Conservation (phyloP, 805 yeast genomes). For the Candida silvicultrix region DNA sequence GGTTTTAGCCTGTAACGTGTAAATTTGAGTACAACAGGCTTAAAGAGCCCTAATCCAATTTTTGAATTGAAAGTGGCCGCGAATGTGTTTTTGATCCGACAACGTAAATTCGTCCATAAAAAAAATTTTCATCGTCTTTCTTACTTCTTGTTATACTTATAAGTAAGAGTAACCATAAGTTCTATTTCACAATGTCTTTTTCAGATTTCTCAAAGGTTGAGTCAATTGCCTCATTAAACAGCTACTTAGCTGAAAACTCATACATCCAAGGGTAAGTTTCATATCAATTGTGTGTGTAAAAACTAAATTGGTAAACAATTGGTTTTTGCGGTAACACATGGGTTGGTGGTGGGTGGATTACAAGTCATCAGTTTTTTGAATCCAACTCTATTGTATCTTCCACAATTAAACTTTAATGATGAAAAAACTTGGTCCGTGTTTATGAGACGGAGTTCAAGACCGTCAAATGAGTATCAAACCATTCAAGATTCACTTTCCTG, state of each 20-base stretch:
- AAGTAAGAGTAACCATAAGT: neutral
- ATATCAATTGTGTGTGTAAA: neutral
- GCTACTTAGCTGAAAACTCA: constrained; percentile 85
- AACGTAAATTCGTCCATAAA: neutral
- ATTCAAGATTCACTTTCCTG: constrained; percentile 37
- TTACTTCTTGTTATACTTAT: neutral
- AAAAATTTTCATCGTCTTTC: neutral
- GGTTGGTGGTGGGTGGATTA: neutral
- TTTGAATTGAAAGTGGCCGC: neutral
- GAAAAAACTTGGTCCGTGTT: constrained; percentile 91
- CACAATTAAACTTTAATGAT: constrained; percentile 37
- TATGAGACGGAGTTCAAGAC: constrained; percentile 95
- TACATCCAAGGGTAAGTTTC: constrained; percentile 90
- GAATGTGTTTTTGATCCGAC: neutral
- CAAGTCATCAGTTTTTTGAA: neutral
- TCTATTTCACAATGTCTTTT: constrained; percentile 50
- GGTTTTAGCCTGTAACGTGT: too few relatives aligned
- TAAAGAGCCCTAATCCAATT: neutral
- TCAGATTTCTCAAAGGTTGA: constrained; percentile 77
- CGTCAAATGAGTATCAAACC: constrained; percentile 86
- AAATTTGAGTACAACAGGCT: neutral
- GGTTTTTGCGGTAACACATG: neutral
- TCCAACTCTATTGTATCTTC: neutral
- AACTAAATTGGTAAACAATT: neutral
- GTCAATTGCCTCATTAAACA: constrained; percentile 69